Evolutionary conservation across 2,329 filamentous ascomycete species (phyloP).

Genomic region (Claviceps sorghi): DNA sequence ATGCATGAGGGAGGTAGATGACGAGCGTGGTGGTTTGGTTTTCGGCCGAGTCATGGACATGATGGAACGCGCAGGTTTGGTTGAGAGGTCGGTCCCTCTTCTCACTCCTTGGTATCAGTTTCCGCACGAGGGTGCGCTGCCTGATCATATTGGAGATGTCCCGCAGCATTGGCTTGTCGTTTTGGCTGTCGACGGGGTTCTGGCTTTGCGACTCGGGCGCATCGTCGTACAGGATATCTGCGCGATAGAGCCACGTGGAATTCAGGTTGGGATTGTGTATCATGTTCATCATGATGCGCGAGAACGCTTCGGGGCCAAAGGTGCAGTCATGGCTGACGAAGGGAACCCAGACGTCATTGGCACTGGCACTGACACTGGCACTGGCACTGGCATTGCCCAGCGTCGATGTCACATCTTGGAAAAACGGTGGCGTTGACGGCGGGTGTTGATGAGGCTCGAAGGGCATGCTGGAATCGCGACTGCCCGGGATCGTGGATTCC

Average conservation of each 20-base stretch:
- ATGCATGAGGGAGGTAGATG: constrained; percentile 63
- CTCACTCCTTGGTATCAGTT: constrained; percentile 68
- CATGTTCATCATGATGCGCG: constrained; percentile 55
- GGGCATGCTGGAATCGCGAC: constrained; percentile 6
- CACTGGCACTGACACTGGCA: not conserved
- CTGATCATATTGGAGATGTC: constrained; percentile 20
- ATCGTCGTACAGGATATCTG: constrained; percentile 48
- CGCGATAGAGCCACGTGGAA: constrained; percentile 62
- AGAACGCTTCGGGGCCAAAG: constrained; percentile 50
- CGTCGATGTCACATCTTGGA: constrained; percentile 12
- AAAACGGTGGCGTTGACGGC: constrained; percentile 12
- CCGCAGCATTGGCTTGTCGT: constrained; percentile 4
- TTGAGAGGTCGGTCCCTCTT: constrained; percentile 59
- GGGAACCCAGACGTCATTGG: constrained; percentile 32
- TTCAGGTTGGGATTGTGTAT: constrained; percentile 70
- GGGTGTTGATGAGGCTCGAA: constrained; percentile 18
- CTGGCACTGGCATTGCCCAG: no score
- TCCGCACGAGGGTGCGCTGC: constrained; percentile 55
- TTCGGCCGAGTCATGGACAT: constrained; percentile 11
- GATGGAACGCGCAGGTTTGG: constrained; percentile 70
- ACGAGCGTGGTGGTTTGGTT: constrained; percentile 29
- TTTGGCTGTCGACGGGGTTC: constrained; percentile 1
- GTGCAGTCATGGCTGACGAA: constrained; percentile 42
- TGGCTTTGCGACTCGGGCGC: constrained; percentile 2
- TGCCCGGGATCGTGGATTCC: no score